Percentiles rank a stretch among this genome's conserved stretches.
phyloP scores from a whole-genome alignment of 148 eudicot species.

The Rhododendron molle region DNA sequence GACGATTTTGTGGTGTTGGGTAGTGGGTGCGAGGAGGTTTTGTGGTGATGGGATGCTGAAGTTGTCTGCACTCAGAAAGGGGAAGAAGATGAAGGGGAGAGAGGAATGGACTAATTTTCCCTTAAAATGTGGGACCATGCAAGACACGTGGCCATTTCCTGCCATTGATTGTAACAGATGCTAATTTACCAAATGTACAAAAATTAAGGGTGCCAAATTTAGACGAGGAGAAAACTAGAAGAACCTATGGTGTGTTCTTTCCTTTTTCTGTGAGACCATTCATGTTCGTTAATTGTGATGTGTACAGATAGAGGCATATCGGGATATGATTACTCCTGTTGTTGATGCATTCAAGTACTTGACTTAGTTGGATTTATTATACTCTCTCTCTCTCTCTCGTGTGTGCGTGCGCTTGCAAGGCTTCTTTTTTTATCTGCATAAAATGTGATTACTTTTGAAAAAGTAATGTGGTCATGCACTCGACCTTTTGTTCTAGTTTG shows the following conservation, averaged over 20 bases:
- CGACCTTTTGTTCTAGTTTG: not conserved
- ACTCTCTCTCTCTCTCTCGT: not conserved
- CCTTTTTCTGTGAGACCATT: not conserved
- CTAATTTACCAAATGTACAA: not conserved
- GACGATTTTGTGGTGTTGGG: not conserved
- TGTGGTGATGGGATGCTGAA: not conserved
- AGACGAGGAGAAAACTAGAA: not conserved
- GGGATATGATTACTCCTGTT: constrained; percentile 98
- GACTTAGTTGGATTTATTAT: constrained; percentile 57
- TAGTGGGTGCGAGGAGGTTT: not conserved
- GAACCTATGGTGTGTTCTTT: not conserved
- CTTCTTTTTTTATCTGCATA: not conserved
- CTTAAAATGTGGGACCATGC: not conserved
- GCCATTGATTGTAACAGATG: not conserved
- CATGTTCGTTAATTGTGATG: constrained; percentile 12
- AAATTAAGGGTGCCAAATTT: not conserved
- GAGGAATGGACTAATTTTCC: not conserved
- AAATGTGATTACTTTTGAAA: not conserved
- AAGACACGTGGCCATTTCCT: not conserved
- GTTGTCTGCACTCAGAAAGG: not conserved
- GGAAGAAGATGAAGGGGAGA: not conserved
- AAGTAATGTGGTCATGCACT: not conserved
- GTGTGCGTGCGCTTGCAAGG: not conserved
- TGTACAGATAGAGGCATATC: constrained; percentile 92
- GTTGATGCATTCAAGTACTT: constrained; percentile 98